These are phyloP conservation scores for Phascolomyces articulosus DNA, from an alignment of 371 early-diverging fungal species.

Conservation along the genomic window DNA sequence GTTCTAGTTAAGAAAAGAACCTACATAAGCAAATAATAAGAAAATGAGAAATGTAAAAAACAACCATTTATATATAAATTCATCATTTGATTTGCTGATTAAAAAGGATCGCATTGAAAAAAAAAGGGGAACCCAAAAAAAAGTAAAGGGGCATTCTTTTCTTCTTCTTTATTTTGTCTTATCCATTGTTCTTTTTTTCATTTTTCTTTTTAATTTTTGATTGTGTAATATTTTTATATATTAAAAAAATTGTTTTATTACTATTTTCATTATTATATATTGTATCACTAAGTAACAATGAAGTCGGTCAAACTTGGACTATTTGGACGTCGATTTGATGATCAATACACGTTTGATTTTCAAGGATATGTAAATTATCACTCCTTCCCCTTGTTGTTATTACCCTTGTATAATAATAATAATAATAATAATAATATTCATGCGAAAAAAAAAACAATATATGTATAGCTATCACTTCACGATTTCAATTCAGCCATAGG, in stretches of 20 bases:
- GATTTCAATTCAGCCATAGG: conserved; percentile 32
- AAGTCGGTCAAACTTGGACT: conserved; percentile 38
- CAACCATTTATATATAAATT: not conserved
- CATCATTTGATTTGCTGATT: not conserved
- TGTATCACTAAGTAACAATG: conserved; percentile 22
- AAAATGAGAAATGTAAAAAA: not conserved
- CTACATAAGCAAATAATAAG: not conserved
- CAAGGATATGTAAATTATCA: conserved; percentile 36
- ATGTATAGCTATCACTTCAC: conserved; percentile 27
- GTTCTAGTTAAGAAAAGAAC: not conserved
- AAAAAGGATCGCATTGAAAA: not conserved
- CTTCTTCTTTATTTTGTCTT: too few relatives aligned
- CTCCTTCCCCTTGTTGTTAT: not conserved
- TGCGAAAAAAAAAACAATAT: too few relatives aligned
- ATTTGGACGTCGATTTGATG: conserved; percentile 41
- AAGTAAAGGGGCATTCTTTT: too few relatives aligned
- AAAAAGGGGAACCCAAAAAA: too few relatives aligned
- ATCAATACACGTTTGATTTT: conserved; percentile 53
- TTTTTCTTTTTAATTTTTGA: too few relatives aligned
- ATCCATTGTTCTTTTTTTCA: too few relatives aligned
- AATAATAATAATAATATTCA: too few relatives aligned
- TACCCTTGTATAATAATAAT: too few relatives aligned
- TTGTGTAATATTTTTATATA: too few relatives aligned
- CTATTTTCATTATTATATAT: not conserved
- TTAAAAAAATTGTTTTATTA: not conserved